A percentile compares a stretch with the other conserved stretches of the same genome.
These are phyloP conservation scores for Acacia concinna DNA, from an alignment of 331 rosid species.

Conservation along the genomic window DNA sequence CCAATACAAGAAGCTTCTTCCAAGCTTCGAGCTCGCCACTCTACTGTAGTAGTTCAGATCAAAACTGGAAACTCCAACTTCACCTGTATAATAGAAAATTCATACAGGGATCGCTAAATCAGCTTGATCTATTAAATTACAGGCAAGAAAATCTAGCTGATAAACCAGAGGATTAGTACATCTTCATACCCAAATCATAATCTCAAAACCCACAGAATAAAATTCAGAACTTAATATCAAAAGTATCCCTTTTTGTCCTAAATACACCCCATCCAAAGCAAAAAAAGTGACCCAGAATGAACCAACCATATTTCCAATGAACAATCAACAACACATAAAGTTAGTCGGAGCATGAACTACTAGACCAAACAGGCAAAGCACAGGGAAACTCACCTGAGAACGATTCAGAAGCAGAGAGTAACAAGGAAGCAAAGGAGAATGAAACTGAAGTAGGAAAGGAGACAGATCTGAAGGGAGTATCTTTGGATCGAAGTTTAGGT, in stretches of 20 bases:
- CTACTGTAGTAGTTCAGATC: constrained; percentile 1
- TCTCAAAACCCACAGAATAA: neutral
- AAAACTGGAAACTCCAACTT: constrained; percentile 30
- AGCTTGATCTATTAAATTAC: constrained; percentile 22
- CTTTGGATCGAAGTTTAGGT: constrained; percentile 33
- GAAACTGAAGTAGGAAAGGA: neutral
- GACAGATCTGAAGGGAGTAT: constrained; percentile 39
- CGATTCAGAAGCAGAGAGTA: neutral
- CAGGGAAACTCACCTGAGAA: constrained; percentile 26
- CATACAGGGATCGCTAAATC: constrained; percentile 20
- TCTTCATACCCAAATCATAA: neutral
- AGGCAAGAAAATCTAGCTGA: constrained; percentile 8
- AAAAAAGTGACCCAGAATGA: neutral
- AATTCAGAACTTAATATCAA: constrained; percentile 17
- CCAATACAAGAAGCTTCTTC: constrained; percentile 28
- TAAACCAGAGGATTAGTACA: neutral
- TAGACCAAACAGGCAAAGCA: neutral
- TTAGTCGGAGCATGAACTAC: neutral
- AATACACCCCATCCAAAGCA: neutral
- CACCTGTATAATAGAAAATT: constrained; percentile 29
- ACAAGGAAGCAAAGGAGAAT: neutral
- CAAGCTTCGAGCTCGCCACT: constrained; percentile 24
- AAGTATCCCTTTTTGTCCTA: neutral
- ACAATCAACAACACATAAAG: neutral
- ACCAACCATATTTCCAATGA: neutral